Base-by-base conservation (phyloP, 2,329 filamentous ascomycete genomes). In the Sodiomyces alkalinus region DNA sequence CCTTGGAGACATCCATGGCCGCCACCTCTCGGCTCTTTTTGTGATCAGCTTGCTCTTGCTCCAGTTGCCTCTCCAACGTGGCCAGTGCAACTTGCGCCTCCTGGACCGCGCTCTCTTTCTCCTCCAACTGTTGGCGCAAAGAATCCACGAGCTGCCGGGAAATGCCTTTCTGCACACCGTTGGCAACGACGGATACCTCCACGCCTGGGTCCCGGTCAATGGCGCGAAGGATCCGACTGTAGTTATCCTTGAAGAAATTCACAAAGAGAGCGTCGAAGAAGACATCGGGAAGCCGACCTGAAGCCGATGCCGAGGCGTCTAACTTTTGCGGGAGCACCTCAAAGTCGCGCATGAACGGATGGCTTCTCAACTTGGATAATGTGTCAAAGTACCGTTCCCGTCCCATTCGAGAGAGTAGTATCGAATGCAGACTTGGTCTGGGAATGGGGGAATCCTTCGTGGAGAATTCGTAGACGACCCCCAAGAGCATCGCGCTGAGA, bases 241-340 rank as follows among this genome's bases (percentile, higher is more conserved):
- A 96, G 46, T 93, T 93, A 44, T 96, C 86, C 45, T 94, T 94
- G 43, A 94, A 71, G 43, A 96, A 93, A 34, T 94, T 81, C 31
- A 98, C 74, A 50, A 94, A 96, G 0, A 70, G 70, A 26, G 71
- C 65, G 41, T 93, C 85, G 38, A 96, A 90, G 47, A 74, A 92
- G 1, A 93, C 80, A 28, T 86, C 76, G 1, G 85, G 80, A 6
- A 86, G 40, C 53, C 68, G 49, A 42, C 52, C 67, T n/a, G n/a
- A n/a, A n/a, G n/a, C n/a, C 26, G 39, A 36, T 4, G 41, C 57
- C 37, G 45, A 49, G 4, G 56, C 55, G 37, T 66, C 64, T 6
- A 73, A 54, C 36, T 70, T 80, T 41, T 85, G 81, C 2, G 80
- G 74, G 7, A 80, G 60, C 14, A 94, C 80, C 44, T 96, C 90